phyloP scores from a whole-genome alignment of 176 grass and related monocot species.

The Chloris gayana region DNA sequence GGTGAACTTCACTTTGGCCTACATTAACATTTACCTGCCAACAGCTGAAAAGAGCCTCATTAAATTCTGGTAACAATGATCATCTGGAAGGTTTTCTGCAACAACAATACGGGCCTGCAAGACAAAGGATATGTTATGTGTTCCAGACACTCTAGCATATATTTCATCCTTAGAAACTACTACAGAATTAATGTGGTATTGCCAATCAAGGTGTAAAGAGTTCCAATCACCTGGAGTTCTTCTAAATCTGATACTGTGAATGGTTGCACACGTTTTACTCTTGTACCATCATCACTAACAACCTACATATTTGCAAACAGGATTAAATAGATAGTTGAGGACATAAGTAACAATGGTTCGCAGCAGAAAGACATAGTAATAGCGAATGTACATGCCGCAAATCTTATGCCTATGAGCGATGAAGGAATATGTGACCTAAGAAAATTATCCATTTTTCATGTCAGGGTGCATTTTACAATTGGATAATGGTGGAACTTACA shows the following conservation, averaged over 20 bases:
- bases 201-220: conserved; percentile 5
- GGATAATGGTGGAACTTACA: conserved; percentile 52
- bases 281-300: conserved; percentile 95
- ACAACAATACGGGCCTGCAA: conserved; percentile 93
- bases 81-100: conserved; percentile 96
- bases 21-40: conserved; percentile 71
- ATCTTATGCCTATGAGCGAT: conserved; percentile 29
- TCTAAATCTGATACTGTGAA: conserved; percentile 95
- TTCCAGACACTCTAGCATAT: conserved; percentile 25
- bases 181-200: conserved; percentile 9
- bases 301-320: conserved; percentile 51
- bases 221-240: conserved; percentile 73
- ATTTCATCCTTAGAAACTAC: conserved; percentile 11
- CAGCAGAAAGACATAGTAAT: conserved; percentile 13
- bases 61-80: conserved; percentile 98
- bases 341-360: conserved; percentile 15
- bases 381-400: conserved; percentile 11
- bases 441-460: conserved; percentile 5
- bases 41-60: conserved; percentile 96
- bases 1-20: conserved; percentile 7
- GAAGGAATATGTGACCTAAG: conserved; percentile 16
- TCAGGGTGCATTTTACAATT: conserved; percentile 2
- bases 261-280: conserved; percentile 70
- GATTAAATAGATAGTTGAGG: conserved; percentile 16
- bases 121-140: conserved; percentile 9